Conservation (phyloP, 768 basidiomycete genomes). For the Mycena venus region DNA sequence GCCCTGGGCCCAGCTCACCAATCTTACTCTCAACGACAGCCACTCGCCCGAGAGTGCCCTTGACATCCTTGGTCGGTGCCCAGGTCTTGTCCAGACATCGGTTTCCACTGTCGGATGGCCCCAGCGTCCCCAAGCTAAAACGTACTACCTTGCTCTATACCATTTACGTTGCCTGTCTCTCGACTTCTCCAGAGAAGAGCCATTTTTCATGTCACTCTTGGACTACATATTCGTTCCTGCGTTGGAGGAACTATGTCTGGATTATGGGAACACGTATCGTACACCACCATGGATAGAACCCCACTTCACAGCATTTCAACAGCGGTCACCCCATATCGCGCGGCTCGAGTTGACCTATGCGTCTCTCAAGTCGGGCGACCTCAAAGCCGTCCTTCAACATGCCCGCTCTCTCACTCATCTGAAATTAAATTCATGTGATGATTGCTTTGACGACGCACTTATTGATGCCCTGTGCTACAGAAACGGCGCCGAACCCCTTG, state of each 20-base stretch:
- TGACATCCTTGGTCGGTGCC: neutral
- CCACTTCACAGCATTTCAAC: neutral
- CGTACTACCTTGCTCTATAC: neutral
- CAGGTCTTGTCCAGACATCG: neutral
- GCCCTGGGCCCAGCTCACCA: neutral
- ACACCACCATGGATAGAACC: neutral
- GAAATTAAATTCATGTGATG: neutral
- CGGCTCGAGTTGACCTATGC: neutral
- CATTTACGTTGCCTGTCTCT: neutral
- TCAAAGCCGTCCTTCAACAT: neutral
- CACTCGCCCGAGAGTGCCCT: neutral
- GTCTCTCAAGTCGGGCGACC: neutral
- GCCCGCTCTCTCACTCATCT: neutral
- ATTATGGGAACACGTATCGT: no score
- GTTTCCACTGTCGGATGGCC: neutral
- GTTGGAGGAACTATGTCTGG: neutral
- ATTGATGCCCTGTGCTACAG: neutral
- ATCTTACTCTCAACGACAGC: neutral
- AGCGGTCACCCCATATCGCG: neutral
- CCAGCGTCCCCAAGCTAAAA: neutral
- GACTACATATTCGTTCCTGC: neutral
- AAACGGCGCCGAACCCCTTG: no score
- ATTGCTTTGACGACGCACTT: neutral
- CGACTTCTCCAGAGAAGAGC: neutral
- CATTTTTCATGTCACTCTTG: neutral